Conservation (phyloP, 2,329 filamentous ascomycete species). For the Cladosporium sp. region DNA sequence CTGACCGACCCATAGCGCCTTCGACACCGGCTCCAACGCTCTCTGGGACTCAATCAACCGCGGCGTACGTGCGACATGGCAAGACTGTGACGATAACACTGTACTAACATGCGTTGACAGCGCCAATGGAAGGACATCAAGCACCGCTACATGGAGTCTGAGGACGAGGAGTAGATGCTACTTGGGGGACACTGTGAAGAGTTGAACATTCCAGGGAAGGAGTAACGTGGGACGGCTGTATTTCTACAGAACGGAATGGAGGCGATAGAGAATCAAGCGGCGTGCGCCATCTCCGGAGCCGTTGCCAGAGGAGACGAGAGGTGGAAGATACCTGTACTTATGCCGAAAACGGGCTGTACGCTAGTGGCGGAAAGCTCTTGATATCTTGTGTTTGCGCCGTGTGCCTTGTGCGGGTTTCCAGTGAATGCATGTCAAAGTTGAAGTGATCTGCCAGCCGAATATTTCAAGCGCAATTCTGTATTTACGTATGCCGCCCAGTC, state of each 20-base stretch:
- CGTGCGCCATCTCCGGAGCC: background rate
- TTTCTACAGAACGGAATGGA: constrained; percentile 1
- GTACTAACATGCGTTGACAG: constrained; percentile 46
- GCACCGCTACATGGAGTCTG: constrained; percentile 63
- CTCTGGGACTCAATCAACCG: constrained; percentile 88
- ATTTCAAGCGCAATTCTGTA: no score
- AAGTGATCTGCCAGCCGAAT: no score
- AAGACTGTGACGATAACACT: background rate
- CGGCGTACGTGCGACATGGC: constrained; percentile 61
- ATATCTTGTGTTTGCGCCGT: background rate
- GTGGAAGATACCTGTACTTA: background rate
- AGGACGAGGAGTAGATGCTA: constrained; percentile 54
- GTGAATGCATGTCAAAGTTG: no score
- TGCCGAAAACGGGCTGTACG: background rate
- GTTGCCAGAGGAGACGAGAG: background rate
- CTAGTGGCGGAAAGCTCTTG: background rate
- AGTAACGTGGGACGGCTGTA: background rate
- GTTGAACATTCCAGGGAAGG: no score
- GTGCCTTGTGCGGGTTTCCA: no score
- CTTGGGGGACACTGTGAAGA: constrained; percentile 44
- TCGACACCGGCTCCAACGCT: constrained; percentile 73
- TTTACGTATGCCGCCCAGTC: no score
- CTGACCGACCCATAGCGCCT: constrained; percentile 54
- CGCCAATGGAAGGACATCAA: constrained; percentile 99
- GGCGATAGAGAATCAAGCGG: background rate